Evolutionary conservation across 2,329 filamentous ascomycete genomes (phyloP).

Genomic region (Scytalidium lignicola): DNA sequence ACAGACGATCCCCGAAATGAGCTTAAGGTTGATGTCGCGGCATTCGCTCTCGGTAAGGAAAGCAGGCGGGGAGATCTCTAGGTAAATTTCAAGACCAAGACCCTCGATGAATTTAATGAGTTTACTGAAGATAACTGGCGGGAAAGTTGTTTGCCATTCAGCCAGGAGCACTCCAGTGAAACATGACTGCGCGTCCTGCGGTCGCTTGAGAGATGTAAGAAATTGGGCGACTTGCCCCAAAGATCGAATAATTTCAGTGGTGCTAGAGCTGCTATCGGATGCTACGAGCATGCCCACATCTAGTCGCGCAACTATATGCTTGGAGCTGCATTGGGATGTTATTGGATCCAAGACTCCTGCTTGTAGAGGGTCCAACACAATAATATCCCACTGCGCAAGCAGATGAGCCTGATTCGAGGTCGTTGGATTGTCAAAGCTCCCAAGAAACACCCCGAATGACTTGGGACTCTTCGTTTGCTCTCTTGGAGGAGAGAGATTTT

Average conservation of each 20-base stretch:
- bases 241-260: no score
- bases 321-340: no score
- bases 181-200: no score
- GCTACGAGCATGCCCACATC: no score
- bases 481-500: no score
- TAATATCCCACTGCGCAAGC: conserved; percentile 37
- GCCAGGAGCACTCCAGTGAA: no score
- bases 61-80: conserved; percentile 19
- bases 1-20: conserved; percentile 34
- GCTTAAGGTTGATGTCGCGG: conserved; percentile 11
- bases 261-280: no score
- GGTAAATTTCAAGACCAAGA: conserved; percentile 20
- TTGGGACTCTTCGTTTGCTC: no score
- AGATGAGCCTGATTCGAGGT: conserved; percentile 29
- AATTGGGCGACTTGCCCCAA: no score
- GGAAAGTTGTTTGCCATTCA: no score
- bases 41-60: conserved; percentile 14
- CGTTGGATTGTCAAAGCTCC: conserved; percentile 29
- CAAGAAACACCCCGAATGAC: conserved; percentile 39
- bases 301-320: no score
- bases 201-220: no score
- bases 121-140: conserved; percentile 14
- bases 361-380: conserved; percentile 37
- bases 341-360: conserved; percentile 29
- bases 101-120: conserved; percentile 10